Conservation (phyloP, 176 grass and related monocot species). For the Hordeum vulgare region MorexV3_pseudomolecules_assembly NC_058522.1:493989829-493990328, state of each 20-base stretch:
- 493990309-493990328: background rate
- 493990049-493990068: background rate
- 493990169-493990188: background rate
- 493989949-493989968: background rate
- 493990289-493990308: background rate
- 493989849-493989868: background rate
- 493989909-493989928: background rate
- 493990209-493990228: background rate
- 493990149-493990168: background rate
- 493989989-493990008: background rate
- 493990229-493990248: background rate
- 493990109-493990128: background rate
- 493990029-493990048: background rate
- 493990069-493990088: background rate
- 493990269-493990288: background rate
- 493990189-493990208: conserved; percentile 30
- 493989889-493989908: background rate
- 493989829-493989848: background rate
- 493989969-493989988: conserved; percentile 31
- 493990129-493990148: background rate
- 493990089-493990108: background rate
- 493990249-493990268: background rate
- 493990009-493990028: background rate
- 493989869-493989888: background rate
- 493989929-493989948: conserved; percentile 7